phyloP scores from a whole-genome alignment of 2,329 filamentous ascomycete species.

The Fusarium hainanense region DNA sequence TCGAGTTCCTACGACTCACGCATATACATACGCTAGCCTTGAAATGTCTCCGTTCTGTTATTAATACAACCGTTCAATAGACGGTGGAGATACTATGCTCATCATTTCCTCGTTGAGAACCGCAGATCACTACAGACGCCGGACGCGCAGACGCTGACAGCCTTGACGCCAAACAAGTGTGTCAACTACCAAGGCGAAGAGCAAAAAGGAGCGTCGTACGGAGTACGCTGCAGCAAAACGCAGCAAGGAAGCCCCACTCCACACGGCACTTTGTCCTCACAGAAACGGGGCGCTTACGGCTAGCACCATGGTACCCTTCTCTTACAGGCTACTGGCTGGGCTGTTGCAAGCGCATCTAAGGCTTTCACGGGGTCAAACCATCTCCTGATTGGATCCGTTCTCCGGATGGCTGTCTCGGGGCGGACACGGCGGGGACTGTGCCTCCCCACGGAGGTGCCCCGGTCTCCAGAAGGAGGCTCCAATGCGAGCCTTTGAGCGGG shows the following conservation, averaged over 20 bases:
- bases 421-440: constrained; percentile 28
- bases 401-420: constrained; percentile 35
- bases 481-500: constrained; percentile 19
- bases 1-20: constrained; percentile 13
- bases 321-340: constrained; percentile 27
- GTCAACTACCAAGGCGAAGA: constrained; percentile 16
- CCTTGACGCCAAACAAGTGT: constrained; percentile 23
- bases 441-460: constrained; percentile 36
- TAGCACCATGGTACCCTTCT: constrained; percentile 7
- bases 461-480: constrained; percentile 10
- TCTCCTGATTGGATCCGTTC: constrained; percentile 28
- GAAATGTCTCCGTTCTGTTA: constrained; percentile 20
- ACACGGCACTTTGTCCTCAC: constrained; percentile 25
- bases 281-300: constrained; percentile 29
- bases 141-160: constrained; percentile 30
- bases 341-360: constrained; percentile 13
- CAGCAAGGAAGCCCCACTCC: constrained; percentile 14
- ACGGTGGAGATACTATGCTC: constrained; percentile 12
- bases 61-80: constrained; percentile 9
- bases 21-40: constrained; percentile 20
- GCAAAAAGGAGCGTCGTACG: constrained; percentile 23
- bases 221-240: constrained; percentile 16
- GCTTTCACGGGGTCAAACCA: constrained; percentile 18
- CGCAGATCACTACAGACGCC: constrained; percentile 32
- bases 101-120: constrained; percentile 13